A percentile compares a stretch with the other conserved stretches of the same genome.
Evolutionary conservation across 1,284 basidiomycete species (phyloP).

Genomic region (Pseudozyma sp.): DNA sequence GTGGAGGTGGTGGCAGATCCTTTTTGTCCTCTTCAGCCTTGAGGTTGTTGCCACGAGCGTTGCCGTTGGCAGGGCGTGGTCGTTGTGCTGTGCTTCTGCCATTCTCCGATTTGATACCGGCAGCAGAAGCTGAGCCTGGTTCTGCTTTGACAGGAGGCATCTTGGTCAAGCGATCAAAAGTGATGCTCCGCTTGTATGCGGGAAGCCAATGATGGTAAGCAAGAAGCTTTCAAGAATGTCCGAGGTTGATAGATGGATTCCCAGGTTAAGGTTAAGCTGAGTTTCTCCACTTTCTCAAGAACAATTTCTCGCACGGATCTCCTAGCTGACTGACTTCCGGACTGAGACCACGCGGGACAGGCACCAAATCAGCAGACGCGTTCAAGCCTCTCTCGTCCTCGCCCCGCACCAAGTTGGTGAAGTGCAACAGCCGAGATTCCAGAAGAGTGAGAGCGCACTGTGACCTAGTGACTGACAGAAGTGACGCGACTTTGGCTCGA

Average conservation of each 20-base stretch:
- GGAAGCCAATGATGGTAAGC: no score
- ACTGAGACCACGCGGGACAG: neutral
- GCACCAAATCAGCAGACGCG: neutral
- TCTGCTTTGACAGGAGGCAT: constrained; percentile 56
- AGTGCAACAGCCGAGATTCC: no score
- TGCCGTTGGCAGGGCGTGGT: constrained; percentile 28
- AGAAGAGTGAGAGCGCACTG: no score
- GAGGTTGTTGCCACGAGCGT: constrained; percentile 16
- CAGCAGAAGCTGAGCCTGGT: constrained; percentile 20
- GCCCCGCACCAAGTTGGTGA: no score
- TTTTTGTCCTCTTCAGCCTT: constrained; percentile 37
- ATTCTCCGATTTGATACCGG: constrained; percentile 34
- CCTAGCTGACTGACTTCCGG: neutral
- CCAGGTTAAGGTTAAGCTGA: neutral
- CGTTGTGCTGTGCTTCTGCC: constrained; percentile 17
- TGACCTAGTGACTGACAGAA: no score
- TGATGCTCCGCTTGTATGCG: neutral
- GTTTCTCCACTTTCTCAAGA: constrained; percentile 2
- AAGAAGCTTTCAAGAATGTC: neutral
- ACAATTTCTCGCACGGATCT: constrained; percentile 1
- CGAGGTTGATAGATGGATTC: neutral
- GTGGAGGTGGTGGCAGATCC: constrained; percentile 41
- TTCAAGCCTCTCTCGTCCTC: neutral
- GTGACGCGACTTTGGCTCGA: no score
- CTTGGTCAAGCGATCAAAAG: neutral